Base-by-base conservation (phyloP, 73 alveolate species). In the Symbiodinium pilosum region DNA sequence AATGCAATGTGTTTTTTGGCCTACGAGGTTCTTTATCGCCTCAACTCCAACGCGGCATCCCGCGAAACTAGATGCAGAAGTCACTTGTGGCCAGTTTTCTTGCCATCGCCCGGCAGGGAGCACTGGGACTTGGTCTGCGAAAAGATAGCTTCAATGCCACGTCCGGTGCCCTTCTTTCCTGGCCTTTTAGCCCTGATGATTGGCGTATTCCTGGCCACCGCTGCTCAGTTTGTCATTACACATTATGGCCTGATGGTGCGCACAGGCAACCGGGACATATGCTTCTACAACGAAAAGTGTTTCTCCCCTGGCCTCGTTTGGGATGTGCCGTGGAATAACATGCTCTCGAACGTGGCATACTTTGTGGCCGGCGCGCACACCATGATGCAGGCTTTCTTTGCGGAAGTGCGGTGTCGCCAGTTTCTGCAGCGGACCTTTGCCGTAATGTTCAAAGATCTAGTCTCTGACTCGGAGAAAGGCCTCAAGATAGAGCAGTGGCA, bases 211-310 rank as follows among this genome's bases (percentile, higher is more conserved):
- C 52, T 88, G 75, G 95, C 95, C 26, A 88, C 95, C 68, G 81
- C 95, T 39, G 95, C 95, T 21, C 86, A 88, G 95, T 88, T 88
- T 68, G 95, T 88, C 95, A 88, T 88, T 52, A 88, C 95, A 36
- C 95, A 88, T 56, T 88, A 88, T 40, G 95, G 95, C 34, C 24
- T 88, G 87, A 88, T 88, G 95, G 73, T 88, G 30, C 95, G 95
- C 16, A 59, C 95, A 9, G 95, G 95, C 26, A 88, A 43, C 36
- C 86, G 95, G 38, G 95, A 88, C 86, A 88, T 88, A 64, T 88
- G 95, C 51, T 88, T 88, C 87, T 88, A 88, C 95, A 88, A 88
- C n/a, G 95, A 88, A 26, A 56, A 83, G 43, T 88, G 95, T 43
- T 88, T 56, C 86, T 88, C 71, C n/a, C 95, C 95, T 4, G 95